These are phyloP conservation scores for Sclerotinia spermophila DNA, from an alignment of 2,329 filamentous ascomycete genomes.

Conservation along the genomic window DNA sequence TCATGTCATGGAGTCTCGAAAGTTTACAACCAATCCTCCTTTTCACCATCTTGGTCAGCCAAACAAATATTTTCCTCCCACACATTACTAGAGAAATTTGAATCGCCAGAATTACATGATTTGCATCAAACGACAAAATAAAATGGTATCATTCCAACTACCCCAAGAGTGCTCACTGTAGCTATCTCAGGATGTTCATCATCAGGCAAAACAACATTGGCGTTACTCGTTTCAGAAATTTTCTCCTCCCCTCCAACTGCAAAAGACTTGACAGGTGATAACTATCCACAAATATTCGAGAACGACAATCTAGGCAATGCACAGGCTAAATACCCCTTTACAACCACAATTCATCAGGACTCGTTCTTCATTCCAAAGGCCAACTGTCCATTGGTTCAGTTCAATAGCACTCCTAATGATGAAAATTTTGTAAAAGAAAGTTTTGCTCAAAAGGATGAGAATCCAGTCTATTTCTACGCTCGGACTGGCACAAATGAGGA, in stretches of 20 bases:
- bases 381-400: conserved; percentile 15
- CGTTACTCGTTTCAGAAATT: conserved; percentile 5
- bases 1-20: not conserved
- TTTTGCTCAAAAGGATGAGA: not conserved
- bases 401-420: conserved; percentile 16
- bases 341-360: conserved; percentile 26
- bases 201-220: conserved; percentile 14
- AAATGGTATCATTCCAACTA: not conserved
- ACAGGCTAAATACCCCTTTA: not conserved
- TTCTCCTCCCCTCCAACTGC: not conserved
- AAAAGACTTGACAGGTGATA: not conserved
- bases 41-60: not conserved
- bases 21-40: not conserved
- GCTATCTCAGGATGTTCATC: conserved; percentile 9
- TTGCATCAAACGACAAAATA: not conserved
- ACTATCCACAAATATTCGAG: not conserved
- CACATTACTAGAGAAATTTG: not conserved
- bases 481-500: not conserved
- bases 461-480: conserved; percentile 14
- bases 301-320: no score
- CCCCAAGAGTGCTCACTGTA: not conserved
- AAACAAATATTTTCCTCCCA: not conserved
- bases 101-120: not conserved
- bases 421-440: conserved; percentile 9
- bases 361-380: conserved; percentile 26